phyloP scores from a whole-genome alignment of 2,329 filamentous ascomycete species.

The Ceratocystis colombiana region DNA sequence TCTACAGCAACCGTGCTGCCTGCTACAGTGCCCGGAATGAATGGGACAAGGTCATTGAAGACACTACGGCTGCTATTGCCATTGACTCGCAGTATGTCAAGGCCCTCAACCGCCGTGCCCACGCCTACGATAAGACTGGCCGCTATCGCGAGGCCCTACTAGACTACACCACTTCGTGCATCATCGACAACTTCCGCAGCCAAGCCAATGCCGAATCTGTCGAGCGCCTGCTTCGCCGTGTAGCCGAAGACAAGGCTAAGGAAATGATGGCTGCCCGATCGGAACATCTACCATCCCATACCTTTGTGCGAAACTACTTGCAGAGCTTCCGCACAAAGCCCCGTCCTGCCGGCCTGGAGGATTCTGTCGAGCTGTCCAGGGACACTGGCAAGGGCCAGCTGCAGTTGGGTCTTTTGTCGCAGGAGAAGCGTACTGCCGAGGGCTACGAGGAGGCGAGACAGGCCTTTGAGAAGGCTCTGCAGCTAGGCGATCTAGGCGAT shows the following conservation, averaged over 20 bases:
- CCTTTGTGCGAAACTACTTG: conserved; percentile 96
- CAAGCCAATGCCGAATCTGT: conserved; percentile 80
- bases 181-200: conserved; percentile 95
- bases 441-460: conserved; percentile 81
- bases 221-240: conserved; percentile 89
- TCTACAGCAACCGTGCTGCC: conserved; percentile 96
- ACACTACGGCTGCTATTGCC: conserved; percentile 87
- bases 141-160: conserved; percentile 89
- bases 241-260: conserved; percentile 88
- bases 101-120: conserved; percentile 89
- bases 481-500: conserved; percentile 67
- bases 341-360: conserved; percentile 71
- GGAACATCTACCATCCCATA: conserved; percentile 85
- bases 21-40: conserved; percentile 90
- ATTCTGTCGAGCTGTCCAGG: conserved; percentile 64
- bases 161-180: conserved; percentile 97
- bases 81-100: conserved; percentile 96
- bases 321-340: conserved; percentile 88
- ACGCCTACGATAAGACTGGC: conserved; percentile 88
- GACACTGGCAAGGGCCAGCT: conserved; percentile 76
- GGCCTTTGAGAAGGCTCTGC: conserved; percentile 79
- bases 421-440: conserved; percentile 78
- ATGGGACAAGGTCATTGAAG: conserved; percentile 94
- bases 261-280: conserved; percentile 75
- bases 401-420: conserved; percentile 67